These are phyloP conservation scores for Oenanthe sinensis DNA, from an alignment of 129 eudicot species.

Conservation along the genomic window DNA sequence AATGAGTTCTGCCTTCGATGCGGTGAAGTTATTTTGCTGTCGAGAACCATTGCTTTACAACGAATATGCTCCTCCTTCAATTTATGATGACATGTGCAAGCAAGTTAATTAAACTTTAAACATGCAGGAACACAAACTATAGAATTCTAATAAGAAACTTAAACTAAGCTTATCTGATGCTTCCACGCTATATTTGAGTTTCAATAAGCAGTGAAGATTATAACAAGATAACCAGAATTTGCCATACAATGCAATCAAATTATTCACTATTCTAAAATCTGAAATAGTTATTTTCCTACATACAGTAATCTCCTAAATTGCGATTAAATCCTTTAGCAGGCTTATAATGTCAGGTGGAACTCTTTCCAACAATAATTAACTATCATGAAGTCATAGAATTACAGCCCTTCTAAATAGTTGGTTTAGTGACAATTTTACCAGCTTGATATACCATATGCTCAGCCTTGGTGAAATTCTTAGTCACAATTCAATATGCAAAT, in stretches of 20 bases:
- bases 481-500: background rate
- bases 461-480: background rate
- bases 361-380: background rate
- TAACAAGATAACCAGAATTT: background rate
- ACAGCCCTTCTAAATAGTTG: background rate
- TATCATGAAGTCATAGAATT: background rate
- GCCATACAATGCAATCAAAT: background rate
- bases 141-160: background rate
- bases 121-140: background rate
- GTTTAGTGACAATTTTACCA: background rate
- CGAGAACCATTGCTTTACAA: constrained; percentile 43
- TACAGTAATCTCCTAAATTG: background rate
- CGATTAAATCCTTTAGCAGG: background rate
- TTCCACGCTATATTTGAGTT: background rate
- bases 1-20: constrained; percentile 66
- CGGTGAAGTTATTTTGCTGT: constrained; percentile 60
- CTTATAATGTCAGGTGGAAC: background rate
- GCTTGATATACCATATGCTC: background rate
- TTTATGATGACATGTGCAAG: background rate
- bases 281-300: background rate
- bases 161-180: background rate
- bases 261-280: background rate
- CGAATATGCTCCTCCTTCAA: constrained; percentile 8
- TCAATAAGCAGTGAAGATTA: background rate
- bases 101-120: background rate